Evolutionary conservation across 1,284 basidiomycete genomes (phyloP), one percentile per base, ranked within the genome.

Genomic region (Melanopsichium pennsylvanicum): DNA sequence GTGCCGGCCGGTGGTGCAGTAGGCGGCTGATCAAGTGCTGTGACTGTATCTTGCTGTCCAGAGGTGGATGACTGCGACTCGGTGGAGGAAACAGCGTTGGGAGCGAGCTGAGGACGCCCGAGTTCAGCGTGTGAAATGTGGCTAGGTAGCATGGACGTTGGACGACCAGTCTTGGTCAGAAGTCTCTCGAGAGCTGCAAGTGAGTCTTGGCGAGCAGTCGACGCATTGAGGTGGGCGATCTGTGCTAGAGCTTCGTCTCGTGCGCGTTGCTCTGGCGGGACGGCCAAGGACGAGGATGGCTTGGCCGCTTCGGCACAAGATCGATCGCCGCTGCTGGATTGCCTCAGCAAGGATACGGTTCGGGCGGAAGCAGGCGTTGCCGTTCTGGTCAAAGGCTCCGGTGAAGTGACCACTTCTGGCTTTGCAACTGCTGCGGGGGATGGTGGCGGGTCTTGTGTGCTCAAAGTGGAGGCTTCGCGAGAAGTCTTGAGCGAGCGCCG

Each of bases 141-240:
- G 38, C 46, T 49, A 8, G 61, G 48, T 2, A 49, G 55, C 26
- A 59, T 47, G 1, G 56, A 66, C 7, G 47, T 45, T 4, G 57
- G 57, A 3, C 67, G 56, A 9, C 56, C 40, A 0, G 61, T 70
- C 36, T 47, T 62, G 1, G 67, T 61, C 2, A 72, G 50, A 1
- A 72, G 51, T n/a, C 70, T 37, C 29, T 72, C 70, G 13, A 72
- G 33, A 8, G 70, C 66, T 2, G 70, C 70, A 5, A 72, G 40
- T 9, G 64, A 72, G 33, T 72, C 64, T 26, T 63, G 64, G 18
- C 48, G 45, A 7, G 47, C 34, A 4, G 49, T 31, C 9, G 56
- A 40, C 4, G 58, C 45, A 11, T 46, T 50, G 11, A 72, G 55
- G 48, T 61, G 57, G 16, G 70, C 70, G 18, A 69, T 72, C 56